Base-by-base conservation (phyloP, 176 grass and related monocot species). In the Avena insularis region DNA sequence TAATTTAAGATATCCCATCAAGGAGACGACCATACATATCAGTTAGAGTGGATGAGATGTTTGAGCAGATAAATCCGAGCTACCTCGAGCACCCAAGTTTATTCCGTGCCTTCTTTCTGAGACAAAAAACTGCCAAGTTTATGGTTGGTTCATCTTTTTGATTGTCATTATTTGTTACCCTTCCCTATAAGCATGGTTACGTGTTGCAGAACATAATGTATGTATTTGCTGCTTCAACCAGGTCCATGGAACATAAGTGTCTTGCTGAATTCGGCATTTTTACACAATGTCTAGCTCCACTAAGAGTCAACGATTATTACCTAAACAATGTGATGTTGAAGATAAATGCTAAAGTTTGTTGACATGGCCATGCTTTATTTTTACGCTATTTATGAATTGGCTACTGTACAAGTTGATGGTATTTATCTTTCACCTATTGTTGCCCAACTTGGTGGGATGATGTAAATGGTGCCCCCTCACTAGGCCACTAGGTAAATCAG, bases 191-290 rank as follows among this genome's bases (percentile, higher is more conserved):
- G 0, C 27, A 57, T 78, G 84, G 35, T 58, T 14, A 25, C 12
- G 51, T 64, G n/a, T 45, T 89, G 6, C 36, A 46, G 73, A 63
- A 55, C 70, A 7, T 50, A 25, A 75, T 75, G 50, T 14, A 75
- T 43, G 40, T 86, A 33, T 70, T 19, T 87, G 29, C 29, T 29
- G 58, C 23, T 75, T 83, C 10, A 86, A 43, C 48, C 83, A 98
- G 96, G 96, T 56, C 93, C 96, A 43, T 98, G 93, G 96, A 98
- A 98, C 82, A 86, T 88, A 50, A 95, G 69, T 98, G 96, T 74
- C 93, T 98, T 43, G 58, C 93, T 14, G 91, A 95, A 16, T 98
- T 95, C 79, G 96, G 96, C 71, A 98, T 98, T 56, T 88, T 92
- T 31, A 94, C 96, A 65, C 96, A 98, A 51, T 98, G 96, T 73